These are phyloP conservation scores for Amylocystis lapponica DNA, from an alignment of 768 basidiomycete genomes.

Conservation along the genomic window DNA sequence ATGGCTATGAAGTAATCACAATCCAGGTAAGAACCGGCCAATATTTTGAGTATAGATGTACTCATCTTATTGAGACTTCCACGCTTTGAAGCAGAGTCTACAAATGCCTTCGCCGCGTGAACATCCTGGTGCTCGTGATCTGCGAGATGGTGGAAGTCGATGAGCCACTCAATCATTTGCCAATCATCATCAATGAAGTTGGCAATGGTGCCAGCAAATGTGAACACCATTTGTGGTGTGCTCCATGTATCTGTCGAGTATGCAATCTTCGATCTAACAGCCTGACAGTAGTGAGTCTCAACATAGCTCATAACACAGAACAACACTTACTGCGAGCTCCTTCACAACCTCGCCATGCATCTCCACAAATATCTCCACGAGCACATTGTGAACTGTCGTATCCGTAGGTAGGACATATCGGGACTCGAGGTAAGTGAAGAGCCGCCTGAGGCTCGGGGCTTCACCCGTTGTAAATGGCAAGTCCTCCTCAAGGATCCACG, in stretches of 20 bases:
- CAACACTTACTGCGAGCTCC: conserved; percentile 14
- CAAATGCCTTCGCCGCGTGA: conserved; percentile 26
- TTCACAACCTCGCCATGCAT: conserved; percentile 16
- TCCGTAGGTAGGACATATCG: conserved; percentile 17
- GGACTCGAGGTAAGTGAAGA: conserved; percentile 14
- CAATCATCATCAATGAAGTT: conserved; percentile 17
- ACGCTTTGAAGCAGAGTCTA: conserved; percentile 14
- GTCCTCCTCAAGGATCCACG: conserved; percentile 24
- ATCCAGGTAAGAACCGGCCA: conserved; percentile 13
- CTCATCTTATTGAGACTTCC: conserved; percentile 30
- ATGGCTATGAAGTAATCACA: conserved; percentile 6
- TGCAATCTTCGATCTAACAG: conserved; percentile 11
- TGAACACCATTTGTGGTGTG: conserved; percentile 14
- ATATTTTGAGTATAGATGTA: conserved; percentile 12
- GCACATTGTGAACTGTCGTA: conserved; percentile 15
- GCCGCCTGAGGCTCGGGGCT: conserved; percentile 6
- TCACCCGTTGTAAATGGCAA: conserved; percentile 23
- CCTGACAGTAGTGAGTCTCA: too few species aligned
- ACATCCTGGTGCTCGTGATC: conserved; percentile 22
- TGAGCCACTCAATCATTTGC: conserved; percentile 10
- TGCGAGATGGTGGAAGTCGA: conserved; percentile 13
- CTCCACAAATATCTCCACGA: conserved; percentile 6
- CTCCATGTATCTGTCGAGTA: conserved; percentile 15
- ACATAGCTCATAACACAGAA: too few species aligned
- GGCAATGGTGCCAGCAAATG: conserved; percentile 14